A percentile compares a stretch with the other conserved stretches of the same genome.
phyloP scores from a whole-genome alignment of 805 yeast species.

The Saccharomyces kudriavzevii region DNA sequence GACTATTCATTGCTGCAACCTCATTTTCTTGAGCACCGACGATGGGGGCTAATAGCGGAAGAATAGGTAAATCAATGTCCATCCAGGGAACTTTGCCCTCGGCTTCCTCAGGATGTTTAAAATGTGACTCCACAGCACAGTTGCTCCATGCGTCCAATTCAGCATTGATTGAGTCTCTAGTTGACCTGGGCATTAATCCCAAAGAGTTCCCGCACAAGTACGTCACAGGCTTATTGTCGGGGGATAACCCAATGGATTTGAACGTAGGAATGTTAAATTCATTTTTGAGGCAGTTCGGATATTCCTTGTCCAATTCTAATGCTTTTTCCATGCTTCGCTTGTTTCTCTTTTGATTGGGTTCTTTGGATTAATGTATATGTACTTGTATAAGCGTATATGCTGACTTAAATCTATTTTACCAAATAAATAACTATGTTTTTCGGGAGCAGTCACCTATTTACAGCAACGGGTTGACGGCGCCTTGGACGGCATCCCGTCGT shows the following conservation, averaged over 20 bases:
- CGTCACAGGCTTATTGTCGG: constrained; percentile 11
- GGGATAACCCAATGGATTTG: constrained; percentile 45
- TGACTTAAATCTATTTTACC: neutral
- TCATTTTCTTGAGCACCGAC: constrained; percentile 74
- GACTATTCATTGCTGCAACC: constrained; percentile 80
- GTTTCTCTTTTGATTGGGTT: neutral
- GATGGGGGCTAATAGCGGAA: constrained; percentile 58
- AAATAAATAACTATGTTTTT: neutral
- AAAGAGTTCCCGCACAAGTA: constrained; percentile 92
- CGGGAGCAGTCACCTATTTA: neutral
- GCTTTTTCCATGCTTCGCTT: constrained; percentile 17
- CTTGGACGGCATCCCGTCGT: neutral
- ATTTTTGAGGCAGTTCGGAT: constrained; percentile 32
- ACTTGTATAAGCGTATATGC: neutral
- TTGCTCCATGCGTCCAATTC: constrained; percentile 79
- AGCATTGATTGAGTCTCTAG: constrained; percentile 46
- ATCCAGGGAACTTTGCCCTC: constrained; percentile 63
- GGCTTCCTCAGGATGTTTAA: constrained; percentile 49
- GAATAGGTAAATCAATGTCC: constrained; percentile 70
- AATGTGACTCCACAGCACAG: constrained; percentile 80
- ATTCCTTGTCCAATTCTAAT: constrained; percentile 33
- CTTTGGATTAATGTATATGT: neutral
- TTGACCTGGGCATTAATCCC: constrained; percentile 74
- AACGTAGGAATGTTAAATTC: constrained; percentile 63
- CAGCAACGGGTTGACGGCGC: neutral